Conservation (phyloP, 768 basidiomycete species). For the Pisolithus sp. region DNA sequence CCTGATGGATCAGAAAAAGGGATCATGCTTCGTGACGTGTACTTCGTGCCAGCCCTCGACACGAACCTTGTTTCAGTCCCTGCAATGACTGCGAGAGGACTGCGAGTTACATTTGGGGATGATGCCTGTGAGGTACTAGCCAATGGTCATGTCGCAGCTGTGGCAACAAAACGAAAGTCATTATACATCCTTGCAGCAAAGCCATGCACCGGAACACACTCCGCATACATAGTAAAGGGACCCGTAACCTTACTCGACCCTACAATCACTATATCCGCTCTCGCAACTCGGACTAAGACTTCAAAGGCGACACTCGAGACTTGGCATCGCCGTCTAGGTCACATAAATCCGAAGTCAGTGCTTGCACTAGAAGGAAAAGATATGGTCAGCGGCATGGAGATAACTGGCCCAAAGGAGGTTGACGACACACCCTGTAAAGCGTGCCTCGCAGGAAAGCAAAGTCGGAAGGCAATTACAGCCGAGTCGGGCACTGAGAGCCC, state of each 20-base stretch:
- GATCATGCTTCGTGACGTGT: background rate
- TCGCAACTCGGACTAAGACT: no score
- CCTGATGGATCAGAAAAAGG: no score
- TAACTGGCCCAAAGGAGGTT: no score
- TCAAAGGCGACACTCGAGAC: background rate
- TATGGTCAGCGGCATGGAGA: no score
- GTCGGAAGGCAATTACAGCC: constrained; percentile 7
- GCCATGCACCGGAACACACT: no score
- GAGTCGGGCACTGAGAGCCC: constrained; percentile 1
- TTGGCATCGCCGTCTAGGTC: constrained; percentile 1
- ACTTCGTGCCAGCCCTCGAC: constrained; percentile 1
- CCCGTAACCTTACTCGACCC: background rate
- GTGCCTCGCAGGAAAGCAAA: constrained; percentile 18
- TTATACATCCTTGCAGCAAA: no score
- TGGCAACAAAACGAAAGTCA: no score
- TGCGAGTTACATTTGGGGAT: background rate
- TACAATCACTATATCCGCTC: no score
- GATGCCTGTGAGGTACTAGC: no score
- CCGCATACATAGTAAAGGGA: background rate
- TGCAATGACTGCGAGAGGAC: background rate
- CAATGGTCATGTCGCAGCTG: no score
- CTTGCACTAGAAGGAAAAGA: background rate
- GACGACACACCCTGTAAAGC: no score
- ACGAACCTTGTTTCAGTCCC: constrained; percentile 16
- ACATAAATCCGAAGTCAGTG: background rate